Percentiles rank a stretch among this genome's conserved stretches.
Conservation (phyloP, 306 rosid species). For the Medicago lupulina region DNA sequence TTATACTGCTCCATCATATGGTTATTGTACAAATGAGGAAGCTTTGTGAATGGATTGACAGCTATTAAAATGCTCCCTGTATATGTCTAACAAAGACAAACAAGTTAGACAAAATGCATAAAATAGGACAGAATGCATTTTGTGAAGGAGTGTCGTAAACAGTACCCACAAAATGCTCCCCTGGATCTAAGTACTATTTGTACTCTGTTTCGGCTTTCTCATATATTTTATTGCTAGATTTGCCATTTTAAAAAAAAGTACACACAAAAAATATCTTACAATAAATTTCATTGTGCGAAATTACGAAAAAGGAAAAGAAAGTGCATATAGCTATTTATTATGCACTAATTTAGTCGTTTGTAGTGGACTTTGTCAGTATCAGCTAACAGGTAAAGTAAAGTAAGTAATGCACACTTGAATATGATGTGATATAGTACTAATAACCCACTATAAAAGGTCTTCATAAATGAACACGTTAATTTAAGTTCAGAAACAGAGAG, state of each 20-base stretch:
- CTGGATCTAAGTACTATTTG: too few relatives aligned
- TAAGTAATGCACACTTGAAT: constrained; percentile 2
- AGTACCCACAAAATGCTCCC: background rate
- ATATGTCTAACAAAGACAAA: constrained; percentile 70
- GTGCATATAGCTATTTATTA: background rate
- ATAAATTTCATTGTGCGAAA: constrained; percentile 4
- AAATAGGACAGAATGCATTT: constrained; percentile 17
- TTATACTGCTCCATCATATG: constrained; percentile 98
- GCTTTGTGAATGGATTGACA: constrained; percentile 96
- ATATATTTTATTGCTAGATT: too few relatives aligned
- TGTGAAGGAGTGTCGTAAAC: background rate
- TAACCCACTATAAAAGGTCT: constrained; percentile 22
- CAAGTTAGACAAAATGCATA: constrained; percentile 20
- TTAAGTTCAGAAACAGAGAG: constrained; percentile 14
- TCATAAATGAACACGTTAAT: constrained; percentile 19
- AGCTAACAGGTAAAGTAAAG: background rate
- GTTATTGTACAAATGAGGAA: constrained; percentile 86
- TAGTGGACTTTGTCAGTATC: background rate
- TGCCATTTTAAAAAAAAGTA: too few relatives aligned
- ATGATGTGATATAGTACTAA: background rate
- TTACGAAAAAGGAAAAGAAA: constrained; percentile 8
- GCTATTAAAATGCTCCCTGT: constrained; percentile 98
- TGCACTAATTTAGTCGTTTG: constrained; percentile 14
- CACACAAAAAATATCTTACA: background rate
- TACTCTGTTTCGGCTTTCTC: too few relatives aligned